Conservation (phyloP, 1,139 yeast genomes). For the Suhomyces choctaworum region DNA sequence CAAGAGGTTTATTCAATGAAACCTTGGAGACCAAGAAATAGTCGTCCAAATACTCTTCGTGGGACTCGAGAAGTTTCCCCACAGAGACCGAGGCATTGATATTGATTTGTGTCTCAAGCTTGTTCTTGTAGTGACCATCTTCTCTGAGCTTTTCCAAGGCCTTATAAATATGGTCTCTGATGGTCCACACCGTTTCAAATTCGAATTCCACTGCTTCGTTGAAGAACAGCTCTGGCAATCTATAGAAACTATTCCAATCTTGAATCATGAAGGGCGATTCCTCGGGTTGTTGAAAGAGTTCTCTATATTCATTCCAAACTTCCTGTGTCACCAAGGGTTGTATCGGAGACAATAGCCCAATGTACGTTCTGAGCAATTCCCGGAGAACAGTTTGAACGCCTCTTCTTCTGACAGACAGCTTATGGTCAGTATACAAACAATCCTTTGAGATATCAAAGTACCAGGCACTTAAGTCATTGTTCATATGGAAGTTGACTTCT, state of each 20-base stretch:
- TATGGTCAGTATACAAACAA: conserved; percentile 69
- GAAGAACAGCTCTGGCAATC: conserved; percentile 27
- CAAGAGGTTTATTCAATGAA: conserved; percentile 24
- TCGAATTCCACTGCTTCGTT: conserved; percentile 36
- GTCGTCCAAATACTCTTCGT: conserved; percentile 46
- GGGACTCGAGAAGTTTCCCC: conserved; percentile 21
- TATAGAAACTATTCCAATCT: conserved; percentile 32
- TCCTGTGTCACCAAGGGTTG: conserved; percentile 86
- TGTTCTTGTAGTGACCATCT: conserved; percentile 53
- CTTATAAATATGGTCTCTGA: conserved; percentile 52
- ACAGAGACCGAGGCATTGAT: conserved; percentile 24
- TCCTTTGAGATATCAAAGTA: conserved; percentile 90
- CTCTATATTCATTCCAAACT: conserved; percentile 66
- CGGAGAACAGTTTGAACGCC: conserved; percentile 72
- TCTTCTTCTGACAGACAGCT: conserved; percentile 51
- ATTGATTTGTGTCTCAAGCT: conserved; percentile 59
- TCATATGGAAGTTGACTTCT: conserved; percentile 69
- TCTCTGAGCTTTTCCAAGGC: conserved; percentile 34
- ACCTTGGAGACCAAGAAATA: conserved; percentile 68
- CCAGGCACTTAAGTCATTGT: conserved; percentile 71
- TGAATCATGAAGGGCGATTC: conserved; percentile 57
- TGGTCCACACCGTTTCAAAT: conserved; percentile 43
- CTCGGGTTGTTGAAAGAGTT: conserved; percentile 27
- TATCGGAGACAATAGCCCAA: conserved; percentile 73
- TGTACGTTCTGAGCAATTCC: conserved; percentile 60